Evolutionary conservation across 495 filamentous ascomycete species (phyloP).

Genomic region (Aspergillus coremiiformis): DNA sequence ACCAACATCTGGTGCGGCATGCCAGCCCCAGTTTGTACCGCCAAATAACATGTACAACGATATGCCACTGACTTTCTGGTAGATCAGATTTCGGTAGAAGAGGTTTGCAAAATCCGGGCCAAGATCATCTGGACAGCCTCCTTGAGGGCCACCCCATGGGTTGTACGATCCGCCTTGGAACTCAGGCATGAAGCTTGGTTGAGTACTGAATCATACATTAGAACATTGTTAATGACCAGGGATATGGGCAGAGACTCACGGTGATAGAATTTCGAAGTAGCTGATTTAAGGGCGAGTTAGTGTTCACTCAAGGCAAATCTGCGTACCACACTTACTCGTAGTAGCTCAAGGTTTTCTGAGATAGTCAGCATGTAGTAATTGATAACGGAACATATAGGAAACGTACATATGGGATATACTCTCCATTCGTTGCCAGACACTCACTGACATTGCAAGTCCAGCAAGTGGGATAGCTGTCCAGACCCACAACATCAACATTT

Average conservation of each 20-base stretch:
- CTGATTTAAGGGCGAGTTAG: background rate
- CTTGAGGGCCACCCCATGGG: slow-evolving; percentile 53
- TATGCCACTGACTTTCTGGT: slow-evolving; percentile 45
- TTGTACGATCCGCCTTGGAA: slow-evolving; percentile 60
- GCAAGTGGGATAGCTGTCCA: slow-evolving; percentile 56
- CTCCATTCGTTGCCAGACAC: slow-evolving; percentile 49
- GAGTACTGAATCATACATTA: background rate
- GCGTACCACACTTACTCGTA: background rate
- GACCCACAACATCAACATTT: slow-evolving; percentile 49
- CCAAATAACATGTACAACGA: slow-evolving; percentile 57
- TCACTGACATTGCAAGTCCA: slow-evolving; percentile 53
- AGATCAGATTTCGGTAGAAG: slow-evolving; percentile 53
- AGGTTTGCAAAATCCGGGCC: slow-evolving; percentile 50
- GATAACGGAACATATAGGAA: too few relatives aligned
- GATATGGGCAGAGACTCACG: background rate
- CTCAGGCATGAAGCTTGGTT: slow-evolving; percentile 52
- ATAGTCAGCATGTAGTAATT: too few relatives aligned
- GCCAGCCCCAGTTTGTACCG: slow-evolving; percentile 50
- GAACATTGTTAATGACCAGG: background rate
- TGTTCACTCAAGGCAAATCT: background rate
- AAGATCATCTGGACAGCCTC: slow-evolving; percentile 41
- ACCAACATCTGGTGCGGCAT: slow-evolving; percentile 37
- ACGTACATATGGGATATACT: slow-evolving; percentile 44
- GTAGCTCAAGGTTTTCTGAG: background rate
- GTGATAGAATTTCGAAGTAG: background rate